Percentiles rank a stretch among this genome's conserved stretches.
phyloP scores from a whole-genome alignment of 352 stramenopile species.

The Peronospora belbahrii region DNA sequence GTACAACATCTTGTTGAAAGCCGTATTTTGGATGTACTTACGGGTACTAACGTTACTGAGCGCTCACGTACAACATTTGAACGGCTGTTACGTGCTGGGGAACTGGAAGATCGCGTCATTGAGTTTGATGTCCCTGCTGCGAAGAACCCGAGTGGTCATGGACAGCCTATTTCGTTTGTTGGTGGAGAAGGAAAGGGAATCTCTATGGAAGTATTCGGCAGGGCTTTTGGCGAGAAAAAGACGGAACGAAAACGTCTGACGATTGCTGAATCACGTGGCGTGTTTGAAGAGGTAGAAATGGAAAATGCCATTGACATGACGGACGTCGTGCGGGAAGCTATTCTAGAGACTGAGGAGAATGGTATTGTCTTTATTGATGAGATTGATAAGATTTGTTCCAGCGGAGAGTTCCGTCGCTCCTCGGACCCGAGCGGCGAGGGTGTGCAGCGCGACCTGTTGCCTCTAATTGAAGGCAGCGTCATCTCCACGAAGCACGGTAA shows the following conservation, averaged over 20 bases:
- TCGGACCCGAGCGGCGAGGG: constrained; percentile 97
- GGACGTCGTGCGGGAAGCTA: constrained; percentile 80
- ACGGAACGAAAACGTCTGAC: constrained; percentile 91
- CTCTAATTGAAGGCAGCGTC: constrained; percentile 96
- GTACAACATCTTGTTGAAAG: constrained; percentile 91
- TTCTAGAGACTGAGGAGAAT: constrained; percentile 94
- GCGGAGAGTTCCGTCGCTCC: constrained; percentile 87
- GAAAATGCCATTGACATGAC: constrained; percentile 90
- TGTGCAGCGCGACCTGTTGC: constrained; percentile 97
- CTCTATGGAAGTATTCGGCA: constrained; percentile 65
- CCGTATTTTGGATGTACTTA: constrained; percentile 92
- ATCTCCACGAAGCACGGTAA: constrained; percentile 99
- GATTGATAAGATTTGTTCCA: constrained; percentile 99
- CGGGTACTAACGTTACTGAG: constrained; percentile 76
- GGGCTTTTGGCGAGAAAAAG: constrained; percentile 75
- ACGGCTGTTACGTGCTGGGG: constrained; percentile 80
- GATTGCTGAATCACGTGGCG: constrained; percentile 87
- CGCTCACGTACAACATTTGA: constrained; percentile 89
- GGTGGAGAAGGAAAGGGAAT: constrained; percentile 59
- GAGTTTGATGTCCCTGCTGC: constrained; percentile 62
- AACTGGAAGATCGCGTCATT: constrained; percentile 79
- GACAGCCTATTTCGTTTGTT: constrained; percentile 63
- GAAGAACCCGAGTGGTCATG: constrained; percentile 34
- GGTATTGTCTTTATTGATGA: constrained; percentile 99
- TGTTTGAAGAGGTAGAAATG: constrained; percentile 95